These are phyloP conservation scores for Amyloporia xantha DNA, from an alignment of 768 basidiomycete species.

Conservation along the genomic window DNA sequence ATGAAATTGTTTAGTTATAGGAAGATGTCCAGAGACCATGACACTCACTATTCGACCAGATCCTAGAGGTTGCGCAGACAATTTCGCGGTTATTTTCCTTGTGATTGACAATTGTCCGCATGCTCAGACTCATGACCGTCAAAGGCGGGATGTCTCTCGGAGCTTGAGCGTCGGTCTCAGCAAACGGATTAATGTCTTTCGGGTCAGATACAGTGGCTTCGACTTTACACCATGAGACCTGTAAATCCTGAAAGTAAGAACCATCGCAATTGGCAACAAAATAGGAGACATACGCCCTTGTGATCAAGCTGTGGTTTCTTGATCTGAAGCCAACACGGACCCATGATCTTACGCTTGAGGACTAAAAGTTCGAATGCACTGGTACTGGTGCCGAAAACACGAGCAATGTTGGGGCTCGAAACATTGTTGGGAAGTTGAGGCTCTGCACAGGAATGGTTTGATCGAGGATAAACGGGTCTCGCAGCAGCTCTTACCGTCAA, in stretches of 20 bases:
- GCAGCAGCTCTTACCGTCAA: constrained; percentile 54
- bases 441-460: constrained; percentile 35
- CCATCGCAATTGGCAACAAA: background rate
- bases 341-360: constrained; percentile 96
- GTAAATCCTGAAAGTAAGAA: constrained; percentile 1
- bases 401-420: constrained; percentile 77
- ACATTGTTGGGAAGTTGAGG: constrained; percentile 66
- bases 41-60: constrained; percentile 71
- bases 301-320: constrained; percentile 68
- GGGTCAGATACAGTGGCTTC: constrained; percentile 81
- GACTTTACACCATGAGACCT: constrained; percentile 97
- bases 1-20: background rate
- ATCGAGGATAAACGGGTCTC: background rate
- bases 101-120: constrained; percentile 91
- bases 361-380: constrained; percentile 91
- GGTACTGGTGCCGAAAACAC: constrained; percentile 88
- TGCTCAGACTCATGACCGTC: constrained; percentile 82
- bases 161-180: constrained; percentile 60
- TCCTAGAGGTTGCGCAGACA: constrained; percentile 76
- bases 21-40: background rate
- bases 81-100: constrained; percentile 91
- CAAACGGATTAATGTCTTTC: constrained; percentile 81
- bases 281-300: constrained; percentile 57
- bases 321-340: constrained; percentile 93
- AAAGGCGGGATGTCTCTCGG: constrained; percentile 82